Evolutionary conservation across 73 alveolate genomes (phyloP), one percentile per base, ranked within the genome.

Genomic region (Paramecium caudatum): DNA sequence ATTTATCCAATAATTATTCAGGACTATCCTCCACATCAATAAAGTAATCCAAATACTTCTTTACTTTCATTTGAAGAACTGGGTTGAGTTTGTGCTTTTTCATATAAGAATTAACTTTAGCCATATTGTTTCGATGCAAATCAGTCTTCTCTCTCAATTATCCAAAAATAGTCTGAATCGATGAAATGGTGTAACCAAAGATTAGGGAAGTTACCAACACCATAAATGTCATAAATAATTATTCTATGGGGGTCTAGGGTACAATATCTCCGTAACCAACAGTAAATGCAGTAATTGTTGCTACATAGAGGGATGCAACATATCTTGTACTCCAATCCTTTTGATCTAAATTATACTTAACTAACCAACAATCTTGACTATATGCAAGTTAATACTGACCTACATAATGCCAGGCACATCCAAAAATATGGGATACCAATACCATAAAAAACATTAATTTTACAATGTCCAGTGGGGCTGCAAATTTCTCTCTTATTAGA

Each of bases 221-320:
- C 84, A 83, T 83, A 39, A 65, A 65, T 30, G 46, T 83, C 84
- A 83, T 33, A 83, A 45, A 83, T 3, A 43, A 19, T 83, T 83
- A 21, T 37, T 83, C 91, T 34, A 37, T 37, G 6, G 82, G 4
- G 16, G 78, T 50, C 41, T 55, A 27, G 7, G 91, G 91, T 10
- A 83, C 84, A 7, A 83, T 55, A 37, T 83, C 91, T 0, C 91
- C 91, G 19, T 83, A 83, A 4, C 91, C 91, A 32, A 83, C 62
- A n/a, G 91, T 83, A 17, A 83, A 55, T 23, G 82, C 82, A 48
- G 91, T 49, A 33, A 83, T 37, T 10, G 82, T 83, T 32, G 85
- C 78, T 12, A 83, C 33, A 83, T 83, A 83, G 34, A 83, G 25
- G 21, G 91, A 83, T 10, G 83, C 78, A 5, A 50, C 41, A 36